A percentile compares a stretch with the other conserved stretches of the same genome.
These are phyloP conservation scores for Cicer bijugum DNA, from an alignment of 306 rosid genomes.

Conservation along the genomic window DNA sequence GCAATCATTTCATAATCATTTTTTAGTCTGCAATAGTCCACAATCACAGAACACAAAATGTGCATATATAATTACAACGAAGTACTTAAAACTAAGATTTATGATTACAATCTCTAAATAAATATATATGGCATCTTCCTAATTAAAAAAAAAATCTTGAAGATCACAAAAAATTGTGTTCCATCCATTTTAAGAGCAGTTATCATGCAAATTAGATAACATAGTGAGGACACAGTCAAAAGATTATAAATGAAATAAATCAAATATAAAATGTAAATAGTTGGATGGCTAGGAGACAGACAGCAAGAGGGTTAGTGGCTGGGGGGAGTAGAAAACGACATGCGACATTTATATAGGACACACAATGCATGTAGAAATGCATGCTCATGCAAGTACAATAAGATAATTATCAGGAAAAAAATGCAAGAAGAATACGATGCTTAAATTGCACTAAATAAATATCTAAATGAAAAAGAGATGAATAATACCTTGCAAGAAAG, in stretches of 20 bases:
- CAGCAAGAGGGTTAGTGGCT: neutral
- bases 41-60: constrained; percentile 18
- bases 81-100: neutral
- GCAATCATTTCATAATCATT: constrained; percentile 49
- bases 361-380: neutral
- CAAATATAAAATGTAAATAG: neutral
- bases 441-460: constrained; percentile 31
- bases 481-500: constrained; percentile 82
- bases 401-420: neutral
- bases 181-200: too few species aligned
- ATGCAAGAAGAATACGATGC: constrained; percentile 10
- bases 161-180: neutral
- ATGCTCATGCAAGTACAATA: constrained; percentile 9
- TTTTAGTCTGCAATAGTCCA: constrained; percentile 40
- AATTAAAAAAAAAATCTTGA: neutral
- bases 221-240: too few species aligned
- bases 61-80: neutral
- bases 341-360: constrained; percentile 5
- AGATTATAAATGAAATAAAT: too few species aligned
- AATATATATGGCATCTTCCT: neutral
- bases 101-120: neutral
- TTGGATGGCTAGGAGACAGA: neutral
- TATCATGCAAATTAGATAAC: too few species aligned
- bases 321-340: neutral
- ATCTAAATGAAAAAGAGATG: neutral